phyloP scores from a whole-genome alignment of 2,329 filamentous ascomycete species.

The Aspergillus puulaauensis region DNA sequence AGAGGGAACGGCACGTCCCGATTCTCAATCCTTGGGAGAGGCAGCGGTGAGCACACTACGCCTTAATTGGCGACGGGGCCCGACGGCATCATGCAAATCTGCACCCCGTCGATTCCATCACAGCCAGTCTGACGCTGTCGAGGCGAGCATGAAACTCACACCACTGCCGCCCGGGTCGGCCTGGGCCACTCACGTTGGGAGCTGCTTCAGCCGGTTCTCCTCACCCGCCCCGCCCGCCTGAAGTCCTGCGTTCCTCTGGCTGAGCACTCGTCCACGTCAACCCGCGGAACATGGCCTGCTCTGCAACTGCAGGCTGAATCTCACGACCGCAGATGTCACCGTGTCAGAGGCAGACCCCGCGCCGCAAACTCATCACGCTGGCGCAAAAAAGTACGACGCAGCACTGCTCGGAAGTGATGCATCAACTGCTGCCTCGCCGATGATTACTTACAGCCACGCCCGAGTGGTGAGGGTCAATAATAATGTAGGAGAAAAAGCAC shows the following conservation, averaged over 20 bases:
- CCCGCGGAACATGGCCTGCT: constrained; percentile 14
- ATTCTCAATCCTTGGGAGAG: constrained; percentile 11
- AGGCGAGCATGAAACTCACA: constrained; percentile 3
- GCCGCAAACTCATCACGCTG: constrained; percentile 7
- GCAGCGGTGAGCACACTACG: constrained; percentile 20
- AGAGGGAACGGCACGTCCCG: constrained; percentile 14
- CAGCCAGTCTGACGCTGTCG: neutral
- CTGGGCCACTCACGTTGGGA: constrained; percentile 12
- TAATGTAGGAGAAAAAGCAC: neutral
- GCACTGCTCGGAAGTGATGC: neutral
- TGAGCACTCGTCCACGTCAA: constrained; percentile 21
- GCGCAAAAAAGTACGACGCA: neutral
- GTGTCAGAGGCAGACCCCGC: constrained; percentile 2
- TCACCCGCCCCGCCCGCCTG: constrained; percentile 15
- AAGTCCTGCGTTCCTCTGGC: constrained; percentile 15
- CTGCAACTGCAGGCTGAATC: constrained; percentile 8
- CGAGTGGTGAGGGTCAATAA: neutral
- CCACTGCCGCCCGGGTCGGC: constrained; percentile 10
- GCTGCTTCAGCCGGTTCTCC: neutral
- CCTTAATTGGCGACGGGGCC: constrained; percentile 8
- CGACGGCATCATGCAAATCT: constrained; percentile 10
- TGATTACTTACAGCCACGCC: neutral
- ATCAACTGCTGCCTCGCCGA: constrained; percentile 3
- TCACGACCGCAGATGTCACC: constrained; percentile 8
- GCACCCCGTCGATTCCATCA: neutral